Conservation (phyloP, 768 basidiomycete genomes). For the Lactifluus volemus region DNA sequence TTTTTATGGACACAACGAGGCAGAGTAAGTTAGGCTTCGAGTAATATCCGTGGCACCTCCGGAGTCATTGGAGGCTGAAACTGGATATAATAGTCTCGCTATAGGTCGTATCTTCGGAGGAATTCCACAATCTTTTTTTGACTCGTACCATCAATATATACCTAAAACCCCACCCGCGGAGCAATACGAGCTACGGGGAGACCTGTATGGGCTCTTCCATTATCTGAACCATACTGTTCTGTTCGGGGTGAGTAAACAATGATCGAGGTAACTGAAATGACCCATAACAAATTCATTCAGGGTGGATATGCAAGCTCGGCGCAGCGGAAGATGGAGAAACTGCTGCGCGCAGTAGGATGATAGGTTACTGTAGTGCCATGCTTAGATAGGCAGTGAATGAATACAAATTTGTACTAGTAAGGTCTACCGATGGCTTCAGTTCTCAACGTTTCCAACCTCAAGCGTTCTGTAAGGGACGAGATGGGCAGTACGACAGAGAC, state of each 20-base stretch:
- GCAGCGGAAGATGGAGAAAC: constrained; percentile 35
- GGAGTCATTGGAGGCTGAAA: not conserved
- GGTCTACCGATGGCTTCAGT: too few species aligned
- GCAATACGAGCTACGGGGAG: constrained; percentile 53
- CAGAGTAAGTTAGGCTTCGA: constrained; percentile 45
- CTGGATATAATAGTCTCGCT: constrained; percentile 41
- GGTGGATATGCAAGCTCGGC: constrained; percentile 48
- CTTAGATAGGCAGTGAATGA: not conserved
- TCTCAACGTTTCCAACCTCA: not conserved
- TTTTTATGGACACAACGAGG: constrained; percentile 74
- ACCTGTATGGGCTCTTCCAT: constrained; percentile 75
- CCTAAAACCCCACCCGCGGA: constrained; percentile 58
- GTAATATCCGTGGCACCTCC: not conserved
- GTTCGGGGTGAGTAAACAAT: constrained; percentile 46
- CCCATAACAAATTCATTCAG: constrained; percentile 19
- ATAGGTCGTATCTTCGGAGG: constrained; percentile 79
- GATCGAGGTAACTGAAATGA: not conserved
- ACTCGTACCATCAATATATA: constrained; percentile 50
- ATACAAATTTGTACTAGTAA: constrained; percentile 6
- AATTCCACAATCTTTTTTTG: constrained; percentile 53
- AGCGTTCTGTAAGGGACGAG: not conserved
- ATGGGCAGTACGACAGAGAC: not conserved
- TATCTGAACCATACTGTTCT: constrained; percentile 75
- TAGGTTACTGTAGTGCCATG: not conserved
- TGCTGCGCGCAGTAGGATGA: constrained; percentile 32